Evolutionary conservation across 306 rosid species (phyloP).

Genomic region (Castanospermum australe): DNA sequence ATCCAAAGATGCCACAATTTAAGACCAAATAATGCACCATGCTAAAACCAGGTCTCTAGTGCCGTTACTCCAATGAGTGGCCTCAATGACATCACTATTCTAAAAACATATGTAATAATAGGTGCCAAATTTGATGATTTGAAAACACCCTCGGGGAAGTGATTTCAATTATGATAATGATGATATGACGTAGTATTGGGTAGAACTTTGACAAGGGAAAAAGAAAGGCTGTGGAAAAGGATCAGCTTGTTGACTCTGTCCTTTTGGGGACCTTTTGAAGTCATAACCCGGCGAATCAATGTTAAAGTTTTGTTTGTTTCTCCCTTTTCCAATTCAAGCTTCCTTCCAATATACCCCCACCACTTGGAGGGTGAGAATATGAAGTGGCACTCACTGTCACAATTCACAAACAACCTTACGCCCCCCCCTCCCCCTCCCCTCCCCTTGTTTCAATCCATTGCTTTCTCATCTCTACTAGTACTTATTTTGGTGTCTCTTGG

Average conservation of each 20-base stretch:
- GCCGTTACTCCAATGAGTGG: neutral
- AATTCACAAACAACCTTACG: no score
- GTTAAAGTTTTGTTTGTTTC: slow-evolving; percentile 22
- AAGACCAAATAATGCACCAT: slow-evolving; percentile 1
- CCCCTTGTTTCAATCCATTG: no score
- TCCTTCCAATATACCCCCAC: slow-evolving; percentile 34
- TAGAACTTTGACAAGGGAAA: slow-evolving; percentile 34
- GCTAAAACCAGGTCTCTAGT: neutral
- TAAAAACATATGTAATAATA: slow-evolving; percentile 17
- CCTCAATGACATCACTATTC: slow-evolving; percentile 13
- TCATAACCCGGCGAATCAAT: slow-evolving; percentile 31
- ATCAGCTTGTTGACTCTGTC: slow-evolving; percentile 51
- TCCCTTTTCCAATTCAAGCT: slow-evolving; percentile 19
- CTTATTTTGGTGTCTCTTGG: neutral
- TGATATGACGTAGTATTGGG: slow-evolving; percentile 36
- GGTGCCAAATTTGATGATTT: slow-evolving; percentile 35
- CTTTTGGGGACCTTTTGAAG: slow-evolving; percentile 37
- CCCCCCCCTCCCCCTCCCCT: no score
- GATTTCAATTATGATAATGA: slow-evolving; percentile 34
- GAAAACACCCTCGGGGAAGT: slow-evolving; percentile 21
- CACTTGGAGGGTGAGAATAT: slow-evolving; percentile 27
- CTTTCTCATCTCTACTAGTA: no score
- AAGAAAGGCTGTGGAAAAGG: slow-evolving; percentile 34
- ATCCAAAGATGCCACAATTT: slow-evolving; percentile 20
- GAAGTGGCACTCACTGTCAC: slow-evolving; percentile 41